Evolutionary conservation across 2,329 filamentous ascomycete genomes (phyloP), one percentile per base, ranked within the genome.

Genomic region (Blumeria hordei): DNA sequence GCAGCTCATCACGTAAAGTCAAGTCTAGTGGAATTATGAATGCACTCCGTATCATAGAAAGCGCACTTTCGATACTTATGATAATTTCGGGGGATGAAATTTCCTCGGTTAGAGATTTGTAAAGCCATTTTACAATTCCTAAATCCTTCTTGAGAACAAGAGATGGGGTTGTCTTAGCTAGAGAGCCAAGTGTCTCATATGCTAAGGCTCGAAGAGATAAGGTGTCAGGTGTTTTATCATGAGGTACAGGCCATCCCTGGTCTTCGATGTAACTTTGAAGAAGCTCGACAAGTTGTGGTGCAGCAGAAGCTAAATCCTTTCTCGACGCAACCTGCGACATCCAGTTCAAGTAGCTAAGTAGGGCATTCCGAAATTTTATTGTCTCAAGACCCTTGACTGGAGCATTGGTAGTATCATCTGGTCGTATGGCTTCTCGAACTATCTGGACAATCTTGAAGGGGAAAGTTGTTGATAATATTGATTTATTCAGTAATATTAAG

Each of bases 331-430:
- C 79, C 35, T 83, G 78, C 9, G 88, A 85, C 10, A 92, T 79
- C 78, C 88, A 96, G 54, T 86, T 85, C 55, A 94, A 77, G 61
- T 90, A 94, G 41, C 82, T 78, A 62, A 96, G 92, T 3, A 94
- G 74, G 0, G 88, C 85, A 49, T 80, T 81, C 60, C 88, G 78
- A 9, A 95, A 74, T 65, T 92, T 93, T 1, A 78, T 76, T 1
- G 79, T 79, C 67, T 94, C 88, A 14, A 66, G 60, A 7, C 65
- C 64, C 58, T 64, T 63, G 1, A 62, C 60, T 18, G 65, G 62
- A 49, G 64, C 52, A 53, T 64, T 66, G 49, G 61, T 63, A 61
- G 59, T 65, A 55, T 62, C 66, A 64, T 66, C 53, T 62, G 72
- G 69, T 58, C 73, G 64, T 67, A 88, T 69, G 68, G 84, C 70